A percentile compares a stretch with the other conserved stretches of the same genome.
phyloP scores from a whole-genome alignment of 495 filamentous ascomycete genomes.

The Pseudoneurospora amorphoporcata region DNA sequence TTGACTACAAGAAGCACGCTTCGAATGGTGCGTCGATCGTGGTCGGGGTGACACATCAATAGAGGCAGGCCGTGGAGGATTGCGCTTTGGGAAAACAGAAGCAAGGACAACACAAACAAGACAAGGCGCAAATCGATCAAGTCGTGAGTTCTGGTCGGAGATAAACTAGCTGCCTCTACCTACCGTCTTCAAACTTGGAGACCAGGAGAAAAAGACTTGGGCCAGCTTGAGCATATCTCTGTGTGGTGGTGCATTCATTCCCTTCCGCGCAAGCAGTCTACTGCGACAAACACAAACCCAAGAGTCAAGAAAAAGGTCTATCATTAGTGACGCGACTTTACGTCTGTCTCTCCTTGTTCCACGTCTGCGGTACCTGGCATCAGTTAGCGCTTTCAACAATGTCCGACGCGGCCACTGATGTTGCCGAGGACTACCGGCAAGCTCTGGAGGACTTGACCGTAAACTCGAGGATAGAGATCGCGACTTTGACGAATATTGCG shows the following conservation, averaged over 20 bases:
- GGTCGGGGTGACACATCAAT: not conserved
- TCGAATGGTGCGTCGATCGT: not conserved
- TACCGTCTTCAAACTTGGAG: not conserved
- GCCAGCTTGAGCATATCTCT: not conserved
- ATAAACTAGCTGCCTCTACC: not conserved
- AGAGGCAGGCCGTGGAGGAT: not conserved
- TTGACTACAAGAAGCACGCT: not conserved
- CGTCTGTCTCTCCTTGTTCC: not conserved
- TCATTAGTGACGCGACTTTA: not conserved
- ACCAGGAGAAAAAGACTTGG: not conserved
- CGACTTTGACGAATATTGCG: slow-evolving; percentile 89
- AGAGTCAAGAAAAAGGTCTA: not conserved
- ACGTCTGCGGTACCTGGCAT: not conserved
- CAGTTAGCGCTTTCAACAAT: slow-evolving; percentile 35
- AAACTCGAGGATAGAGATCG: slow-evolving; percentile 87
- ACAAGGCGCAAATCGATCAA: not conserved
- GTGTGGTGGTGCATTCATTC: not conserved
- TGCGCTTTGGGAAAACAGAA: not conserved
- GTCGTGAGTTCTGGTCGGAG: not conserved
- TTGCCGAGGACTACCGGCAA: slow-evolving; percentile 88
- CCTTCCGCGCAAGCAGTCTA: not conserved
- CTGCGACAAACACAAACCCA: not conserved
- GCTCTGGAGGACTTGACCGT: slow-evolving; percentile 82
- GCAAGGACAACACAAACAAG: not conserved
- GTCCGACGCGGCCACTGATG: slow-evolving; percentile 71